These are phyloP conservation scores for Hsuehochloa calcarea DNA, from an alignment of 176 grass and related monocot genomes.

Conservation along the genomic window DNA sequence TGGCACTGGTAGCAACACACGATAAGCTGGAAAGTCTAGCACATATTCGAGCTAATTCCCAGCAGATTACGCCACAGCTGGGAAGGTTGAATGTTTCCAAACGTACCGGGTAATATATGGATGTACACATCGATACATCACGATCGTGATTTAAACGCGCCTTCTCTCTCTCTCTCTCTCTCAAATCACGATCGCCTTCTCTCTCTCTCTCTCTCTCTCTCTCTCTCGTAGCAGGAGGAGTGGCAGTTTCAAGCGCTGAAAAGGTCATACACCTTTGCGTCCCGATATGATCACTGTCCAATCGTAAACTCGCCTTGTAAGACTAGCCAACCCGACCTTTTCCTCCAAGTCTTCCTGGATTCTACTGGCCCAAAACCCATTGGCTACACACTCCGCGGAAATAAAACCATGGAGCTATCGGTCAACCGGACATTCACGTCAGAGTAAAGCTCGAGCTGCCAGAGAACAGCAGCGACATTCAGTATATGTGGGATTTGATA, in stretches of 20 bases:
- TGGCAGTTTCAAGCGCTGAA: background rate
- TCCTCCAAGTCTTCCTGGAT: background rate
- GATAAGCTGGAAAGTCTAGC: background rate
- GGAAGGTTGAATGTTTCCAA: slow-evolving; percentile 16
- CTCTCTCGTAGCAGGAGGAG: background rate
- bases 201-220: background rate
- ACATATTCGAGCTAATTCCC: background rate
- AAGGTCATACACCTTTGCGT: background rate
- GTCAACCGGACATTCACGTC: background rate
- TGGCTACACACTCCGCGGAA: background rate
- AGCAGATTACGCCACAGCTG: background rate
- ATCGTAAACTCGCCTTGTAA: slow-evolving; percentile 2
- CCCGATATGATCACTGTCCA: background rate
- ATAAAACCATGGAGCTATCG: background rate
- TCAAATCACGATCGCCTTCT: too few species aligned
- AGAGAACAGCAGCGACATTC: background rate
- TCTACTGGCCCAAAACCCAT: background rate
- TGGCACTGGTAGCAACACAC: background rate
- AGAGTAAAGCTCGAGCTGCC: background rate
- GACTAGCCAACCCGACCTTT: background rate
- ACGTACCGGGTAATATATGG: background rate
- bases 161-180: background rate
- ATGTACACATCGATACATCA: background rate
- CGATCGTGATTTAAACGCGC: background rate
- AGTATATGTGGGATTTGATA: background rate